Evolutionary conservation across 768 basidiomycete species (phyloP).

Genomic region (Gyrodon lividus): DNA sequence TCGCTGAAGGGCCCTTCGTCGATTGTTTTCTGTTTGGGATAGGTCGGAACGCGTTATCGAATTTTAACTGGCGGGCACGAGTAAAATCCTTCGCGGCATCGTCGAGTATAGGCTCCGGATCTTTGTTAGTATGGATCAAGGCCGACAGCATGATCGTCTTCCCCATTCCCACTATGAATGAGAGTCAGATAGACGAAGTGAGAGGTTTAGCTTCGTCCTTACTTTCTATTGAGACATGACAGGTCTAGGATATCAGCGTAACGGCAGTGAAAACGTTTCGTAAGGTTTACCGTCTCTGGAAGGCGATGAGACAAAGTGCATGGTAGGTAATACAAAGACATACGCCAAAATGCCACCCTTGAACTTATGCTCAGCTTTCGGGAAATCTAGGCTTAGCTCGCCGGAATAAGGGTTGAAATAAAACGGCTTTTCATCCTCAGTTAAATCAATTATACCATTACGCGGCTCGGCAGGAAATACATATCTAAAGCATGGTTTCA

Average conservation of each 20-base stretch:
- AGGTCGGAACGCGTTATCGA: slow-evolving; percentile 63
- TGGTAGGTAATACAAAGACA: slow-evolving; percentile 29
- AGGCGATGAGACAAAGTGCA: slow-evolving; percentile 6
- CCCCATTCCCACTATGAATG: slow-evolving; percentile 82
- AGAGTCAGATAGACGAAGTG: slow-evolving; percentile 2
- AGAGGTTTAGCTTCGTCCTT: slow-evolving; percentile 21
- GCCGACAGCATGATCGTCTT: slow-evolving; percentile 94
- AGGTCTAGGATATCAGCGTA: slow-evolving; percentile 7
- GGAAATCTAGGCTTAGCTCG: slow-evolving; percentile 83
- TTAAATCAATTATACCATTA: slow-evolving; percentile 70
- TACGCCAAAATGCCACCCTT: slow-evolving; percentile 90
- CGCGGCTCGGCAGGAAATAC: slow-evolving; percentile 62
- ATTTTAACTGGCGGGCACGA: slow-evolving; percentile 56
- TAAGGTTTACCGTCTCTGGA: slow-evolving; percentile 35
- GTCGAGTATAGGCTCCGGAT: slow-evolving; percentile 38
- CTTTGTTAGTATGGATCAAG: slow-evolving; percentile 77
- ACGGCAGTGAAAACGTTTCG: neutral
- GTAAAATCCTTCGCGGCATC: slow-evolving; percentile 25
- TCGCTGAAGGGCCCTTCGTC: slow-evolving; percentile 50
- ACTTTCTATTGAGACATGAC: slow-evolving; percentile 44
- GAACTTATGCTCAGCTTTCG: slow-evolving; percentile 72
- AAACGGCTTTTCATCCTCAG: slow-evolving; percentile 73
- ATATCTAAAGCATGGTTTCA: slow-evolving; percentile 51
- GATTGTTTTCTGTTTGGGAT: slow-evolving; percentile 29
- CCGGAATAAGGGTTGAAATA: slow-evolving; percentile 93